Base-by-base conservation (phyloP, 2,329 filamentous ascomycete genomes). In the Pezicula radicicola region DNA sequence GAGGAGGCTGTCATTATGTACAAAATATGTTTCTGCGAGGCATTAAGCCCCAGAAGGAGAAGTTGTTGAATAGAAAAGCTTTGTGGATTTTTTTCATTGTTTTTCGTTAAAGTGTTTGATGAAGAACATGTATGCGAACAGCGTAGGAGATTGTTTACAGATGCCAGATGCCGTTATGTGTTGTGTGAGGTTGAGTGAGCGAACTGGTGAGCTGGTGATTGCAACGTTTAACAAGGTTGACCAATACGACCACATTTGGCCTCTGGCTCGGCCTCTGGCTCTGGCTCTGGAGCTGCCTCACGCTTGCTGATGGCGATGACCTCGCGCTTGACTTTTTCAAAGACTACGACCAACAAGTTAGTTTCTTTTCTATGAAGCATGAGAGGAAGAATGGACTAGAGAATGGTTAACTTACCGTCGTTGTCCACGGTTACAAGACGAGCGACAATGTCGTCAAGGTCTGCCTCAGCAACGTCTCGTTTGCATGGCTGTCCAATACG, bases 251-350 rank as follows among this genome's bases (percentile, higher is more conserved):
- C 37, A 45, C 59, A 63, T 19, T 44, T 55, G n/a, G 46, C 39
- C 36, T 56, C 49, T 5, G 54, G 52, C 48, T 51, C 65, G 60
- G 48, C 66, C 66, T 52, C 63, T 54, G 36, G 64, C 62, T 21
- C 69, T 69, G 46, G 68, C 25, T 25, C 25, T 5, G 60, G 55
- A 7, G 58, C 59, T 18, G 55, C 52, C n/a, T 51, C 52, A 35
- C 63, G 54, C 41, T 54, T 56, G 18, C 56, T 53, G 15, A 65
- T 46, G 7, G 62, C 60, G 7, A 59, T 60, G 42, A 64, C 60
- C 9, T 49, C 57, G 53, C 64, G 63, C 60, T 63, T 66, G 44
- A 54, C 53, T 48, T 67, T 64, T 33, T 52, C 53, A 6, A 33
- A 33, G 30, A 33, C 30, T 33, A 13, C 4, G 7, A 13, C 9